Conservation (phyloP, 2,329 filamentous ascomycete genomes). For the Monosporascus sp. region DNA sequence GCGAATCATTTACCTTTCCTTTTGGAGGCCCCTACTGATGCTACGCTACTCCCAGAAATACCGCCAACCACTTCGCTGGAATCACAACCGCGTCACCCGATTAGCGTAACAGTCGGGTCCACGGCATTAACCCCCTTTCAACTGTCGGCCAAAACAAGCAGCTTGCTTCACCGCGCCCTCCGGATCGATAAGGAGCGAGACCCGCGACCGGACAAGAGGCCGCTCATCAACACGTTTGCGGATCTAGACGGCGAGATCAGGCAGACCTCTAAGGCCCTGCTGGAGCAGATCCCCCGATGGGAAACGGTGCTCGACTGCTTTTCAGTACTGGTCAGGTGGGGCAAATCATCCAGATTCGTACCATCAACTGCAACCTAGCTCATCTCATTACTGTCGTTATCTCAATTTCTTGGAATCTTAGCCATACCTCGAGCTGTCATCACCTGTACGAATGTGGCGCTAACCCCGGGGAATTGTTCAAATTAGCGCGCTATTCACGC, state of each 20-base stretch:
- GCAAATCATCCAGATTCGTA: neutral
- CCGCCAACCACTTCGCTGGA: slow-evolving; percentile 2
- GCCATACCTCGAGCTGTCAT: no score
- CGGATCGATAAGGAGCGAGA: slow-evolving; percentile 22
- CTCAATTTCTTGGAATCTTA: no score
- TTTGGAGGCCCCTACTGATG: slow-evolving; percentile 22
- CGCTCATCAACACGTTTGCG: slow-evolving; percentile 18
- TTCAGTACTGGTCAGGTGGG: slow-evolving; percentile 27
- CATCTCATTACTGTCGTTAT: no score
- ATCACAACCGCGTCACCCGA: slow-evolving; percentile 8
- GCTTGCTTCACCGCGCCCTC: slow-evolving; percentile 25
- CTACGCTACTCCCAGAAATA: slow-evolving; percentile 24
- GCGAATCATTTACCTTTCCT: slow-evolving; percentile 24
- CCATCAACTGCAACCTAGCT: no score
- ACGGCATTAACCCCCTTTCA: slow-evolving; percentile 22
- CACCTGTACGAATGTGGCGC: no score
- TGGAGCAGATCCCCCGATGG: slow-evolving; percentile 23
- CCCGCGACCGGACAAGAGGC: slow-evolving; percentile 16
- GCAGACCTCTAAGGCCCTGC: slow-evolving; percentile 18
- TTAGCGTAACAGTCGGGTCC: slow-evolving; percentile 14
- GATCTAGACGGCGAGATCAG: slow-evolving; percentile 25
- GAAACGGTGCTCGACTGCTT: slow-evolving; percentile 27
- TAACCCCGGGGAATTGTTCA: no score
- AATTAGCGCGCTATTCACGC: slow-evolving; percentile 22
- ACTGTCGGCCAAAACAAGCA: slow-evolving; percentile 24